Evolutionary conservation across 1,139 yeast species (phyloP).

Genomic region (Diutina mesorugosa): DNA sequence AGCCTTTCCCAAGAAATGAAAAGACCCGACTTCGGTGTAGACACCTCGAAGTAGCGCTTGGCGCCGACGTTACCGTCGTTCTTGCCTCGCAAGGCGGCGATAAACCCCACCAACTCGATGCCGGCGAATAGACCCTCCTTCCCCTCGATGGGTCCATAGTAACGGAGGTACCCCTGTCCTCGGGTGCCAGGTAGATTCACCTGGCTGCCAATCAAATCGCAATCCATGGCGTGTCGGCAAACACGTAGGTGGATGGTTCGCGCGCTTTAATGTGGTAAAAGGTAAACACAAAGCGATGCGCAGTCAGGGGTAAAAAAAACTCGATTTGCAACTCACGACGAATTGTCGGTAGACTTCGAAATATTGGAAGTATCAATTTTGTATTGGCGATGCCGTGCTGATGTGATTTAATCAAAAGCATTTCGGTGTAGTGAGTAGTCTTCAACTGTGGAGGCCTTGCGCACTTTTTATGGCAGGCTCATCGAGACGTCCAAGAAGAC

Average conservation of each 20-base stretch:
- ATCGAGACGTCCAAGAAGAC: no score
- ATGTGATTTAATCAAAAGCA: no score
- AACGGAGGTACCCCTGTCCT: constrained; percentile 51
- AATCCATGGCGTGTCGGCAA: background rate
- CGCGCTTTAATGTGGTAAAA: background rate
- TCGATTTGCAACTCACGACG: no score
- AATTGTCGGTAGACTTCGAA: no score
- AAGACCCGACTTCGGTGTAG: constrained; percentile 53
- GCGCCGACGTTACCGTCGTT: constrained; percentile 67
- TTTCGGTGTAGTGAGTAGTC: no score
- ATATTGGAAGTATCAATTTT: no score
- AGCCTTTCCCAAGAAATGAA: constrained; percentile 63
- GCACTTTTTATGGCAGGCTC: no score
- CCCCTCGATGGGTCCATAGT: constrained; percentile 62
- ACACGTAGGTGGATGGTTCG: background rate
- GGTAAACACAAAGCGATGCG: background rate
- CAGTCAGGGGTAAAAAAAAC: background rate
- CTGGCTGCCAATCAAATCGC: constrained; percentile 14
- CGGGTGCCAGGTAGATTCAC: constrained; percentile 33
- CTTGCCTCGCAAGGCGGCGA: constrained; percentile 52
- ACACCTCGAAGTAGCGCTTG: constrained; percentile 39
- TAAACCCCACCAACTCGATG: constrained; percentile 58
- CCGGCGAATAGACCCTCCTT: constrained; percentile 81
- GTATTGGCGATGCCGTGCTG: no score
- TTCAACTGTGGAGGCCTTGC: no score